Base-by-base conservation (phyloP, 1,284 basidiomycete genomes). In the Ceratobasidium sp. region DNA sequence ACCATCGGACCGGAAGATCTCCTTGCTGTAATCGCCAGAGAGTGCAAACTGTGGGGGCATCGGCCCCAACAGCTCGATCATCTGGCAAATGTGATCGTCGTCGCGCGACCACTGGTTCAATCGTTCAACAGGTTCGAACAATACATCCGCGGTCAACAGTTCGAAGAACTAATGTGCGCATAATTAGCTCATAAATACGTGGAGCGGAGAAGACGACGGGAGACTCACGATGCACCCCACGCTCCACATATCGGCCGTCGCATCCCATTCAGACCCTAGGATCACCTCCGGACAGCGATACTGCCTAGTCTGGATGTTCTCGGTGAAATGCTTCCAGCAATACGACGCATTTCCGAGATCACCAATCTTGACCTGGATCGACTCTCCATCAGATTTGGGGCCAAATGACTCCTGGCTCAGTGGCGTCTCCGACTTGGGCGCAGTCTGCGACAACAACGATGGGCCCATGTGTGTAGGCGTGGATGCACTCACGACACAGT, bases 231-330 rank as follows among this genome's bases (percentile, higher is more conserved):
- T 90, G 82, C 95, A 96, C 0, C 95, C 93, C 0, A 98, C 63
- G 38, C 63, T 66, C 63, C 63, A 66, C 28, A 66, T 46, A 41
- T 66, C 63, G 9, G 63, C 63, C 4, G 63, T 66, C 21, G 63
- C 63, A 35, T 66, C 49, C 63, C 63, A 66, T 26, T 66, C 63
- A 5, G 63, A 23, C 14, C 63, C 63, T 1, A 99, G 84, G 72
- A 99, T 97, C 69, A 98, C 97, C 81, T 99, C 97, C 0, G 98
- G 97, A 84, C 94, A 96, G 46, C 98, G 90, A 81, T 98, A 98
- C 80, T 98, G 97, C 76, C 97, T 85, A 50, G 98, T 99, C 84
- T 99, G 97, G 77, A 97, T 97, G 79, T 96, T 95, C 81, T 74
- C 69, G 9, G 75, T 76, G 49, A 73, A 66, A 21, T 66, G 63